These are phyloP conservation scores for Tritrichomonas foetus DNA, from an alignment of 208 protist genomes.

Conservation along the genomic window DNA sequence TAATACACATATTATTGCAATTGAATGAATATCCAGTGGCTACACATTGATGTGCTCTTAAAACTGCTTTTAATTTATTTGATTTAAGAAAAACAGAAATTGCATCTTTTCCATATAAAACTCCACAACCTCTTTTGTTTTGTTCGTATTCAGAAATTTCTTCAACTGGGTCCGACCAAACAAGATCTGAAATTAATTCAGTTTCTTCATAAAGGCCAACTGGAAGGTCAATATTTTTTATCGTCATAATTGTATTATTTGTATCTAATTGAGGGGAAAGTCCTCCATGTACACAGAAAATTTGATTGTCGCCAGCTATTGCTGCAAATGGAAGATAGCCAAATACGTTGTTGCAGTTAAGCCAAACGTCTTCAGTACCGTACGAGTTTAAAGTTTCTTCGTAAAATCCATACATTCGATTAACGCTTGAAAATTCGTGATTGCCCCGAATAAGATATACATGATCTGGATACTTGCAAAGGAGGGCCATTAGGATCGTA, in stretches of 20 bases:
- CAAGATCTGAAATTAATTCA: not conserved
- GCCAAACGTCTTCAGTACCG: conserved; percentile 79
- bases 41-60: not conserved
- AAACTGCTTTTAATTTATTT: not conserved
- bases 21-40: not conserved
- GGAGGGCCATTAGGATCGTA: not conserved
- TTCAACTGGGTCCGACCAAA: not conserved
- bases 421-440: conserved; percentile 91
- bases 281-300: conserved; percentile 88
- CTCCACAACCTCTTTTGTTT: not conserved
- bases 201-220: not conserved
- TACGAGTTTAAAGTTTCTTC: too few species aligned
- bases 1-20: not conserved
- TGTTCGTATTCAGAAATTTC: not conserved
- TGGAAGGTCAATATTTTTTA: not conserved
- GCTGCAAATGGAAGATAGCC: conserved; percentile 96
- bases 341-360: conserved; percentile 95
- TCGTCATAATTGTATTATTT: not conserved
- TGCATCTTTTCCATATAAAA: not conserved
- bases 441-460: conserved; percentile 96
- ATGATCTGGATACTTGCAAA: conserved; percentile 61
- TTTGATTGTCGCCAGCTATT: conserved; percentile 97
- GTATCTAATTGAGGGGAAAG: conserved; percentile 54
- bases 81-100: not conserved
- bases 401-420: conserved; percentile 91